Percentiles rank a stretch among this genome's conserved stretches.
Evolutionary conservation across 1,139 yeast species (phyloP).

Genomic region (Pichiaceae sp.): DNA sequence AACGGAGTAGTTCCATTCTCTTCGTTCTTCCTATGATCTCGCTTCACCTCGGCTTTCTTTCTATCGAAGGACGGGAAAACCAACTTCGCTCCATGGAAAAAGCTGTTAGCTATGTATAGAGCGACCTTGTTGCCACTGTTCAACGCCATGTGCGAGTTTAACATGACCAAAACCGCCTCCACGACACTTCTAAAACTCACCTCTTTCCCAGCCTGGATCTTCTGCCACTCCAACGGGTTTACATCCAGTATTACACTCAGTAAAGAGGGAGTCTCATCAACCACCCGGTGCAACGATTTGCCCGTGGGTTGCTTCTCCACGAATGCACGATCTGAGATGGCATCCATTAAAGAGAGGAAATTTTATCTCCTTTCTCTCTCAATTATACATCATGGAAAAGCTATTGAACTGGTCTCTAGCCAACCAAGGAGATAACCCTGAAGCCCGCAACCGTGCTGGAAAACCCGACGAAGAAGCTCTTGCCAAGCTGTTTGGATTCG

Average conservation of each 20-base stretch:
- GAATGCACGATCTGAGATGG: slow-evolving; percentile 62
- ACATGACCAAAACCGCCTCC: slow-evolving; percentile 55
- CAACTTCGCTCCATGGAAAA: slow-evolving; percentile 49
- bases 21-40: slow-evolving; percentile 4
- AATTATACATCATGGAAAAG: slow-evolving; percentile 57
- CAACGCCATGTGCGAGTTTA: slow-evolving; percentile 82
- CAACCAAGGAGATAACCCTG: slow-evolving; percentile 61
- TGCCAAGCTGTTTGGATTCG: slow-evolving; percentile 66
- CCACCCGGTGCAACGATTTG: slow-evolving; percentile 13
- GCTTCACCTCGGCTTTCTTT: slow-evolving; percentile 4
- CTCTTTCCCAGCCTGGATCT: slow-evolving; percentile 22
- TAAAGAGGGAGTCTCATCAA: slow-evolving; percentile 74
- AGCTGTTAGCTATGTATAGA: slow-evolving; percentile 67
- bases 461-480: slow-evolving; percentile 71
- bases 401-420: slow-evolving; percentile 88
- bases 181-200: slow-evolving; percentile 42
- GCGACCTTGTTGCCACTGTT: slow-evolving; percentile 83
- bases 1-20: slow-evolving; percentile 14
- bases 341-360: slow-evolving; percentile 44
- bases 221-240: slow-evolving; percentile 71
- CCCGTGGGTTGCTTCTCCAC: slow-evolving; percentile 30
- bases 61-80: slow-evolving; percentile 47
- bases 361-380: neutral
- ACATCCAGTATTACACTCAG: slow-evolving; percentile 74
- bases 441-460: slow-evolving; percentile 51